phyloP scores from a whole-genome alignment of 768 basidiomycete species.

The Russula olivacea region DNA sequence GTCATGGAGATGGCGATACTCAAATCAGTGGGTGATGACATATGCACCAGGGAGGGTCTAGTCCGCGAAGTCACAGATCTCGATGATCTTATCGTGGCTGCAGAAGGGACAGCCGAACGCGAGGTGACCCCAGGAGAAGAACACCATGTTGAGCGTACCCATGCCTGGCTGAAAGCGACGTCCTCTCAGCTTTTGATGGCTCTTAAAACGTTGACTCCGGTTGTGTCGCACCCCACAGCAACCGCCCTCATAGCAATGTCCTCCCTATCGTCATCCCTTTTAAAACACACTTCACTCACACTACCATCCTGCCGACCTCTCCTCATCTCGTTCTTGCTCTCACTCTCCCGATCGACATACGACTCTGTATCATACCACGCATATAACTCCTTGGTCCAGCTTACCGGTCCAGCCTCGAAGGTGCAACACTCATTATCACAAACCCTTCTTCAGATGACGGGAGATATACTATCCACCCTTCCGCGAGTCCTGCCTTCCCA shows the following conservation, averaged over 20 bases:
- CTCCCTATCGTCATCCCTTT: conserved; percentile 47
- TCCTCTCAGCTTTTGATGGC: conserved; percentile 80
- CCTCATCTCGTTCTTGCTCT: conserved; percentile 66
- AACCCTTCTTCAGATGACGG: conserved; percentile 55
- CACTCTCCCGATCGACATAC: conserved; percentile 57
- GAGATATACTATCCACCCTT: conserved; percentile 59
- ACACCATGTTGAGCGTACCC: conserved; percentile 29
- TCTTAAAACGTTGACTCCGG: conserved; percentile 64
- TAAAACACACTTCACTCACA: conserved; percentile 52
- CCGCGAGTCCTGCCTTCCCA: conserved; percentile 66
- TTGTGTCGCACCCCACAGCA: conserved; percentile 67
- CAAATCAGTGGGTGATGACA: conserved; percentile 57
- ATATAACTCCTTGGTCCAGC: conserved; percentile 39
- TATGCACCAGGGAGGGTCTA: conserved; percentile 58
- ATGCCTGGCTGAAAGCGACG: conserved; percentile 77
- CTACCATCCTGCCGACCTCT: conserved; percentile 64
- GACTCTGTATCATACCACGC: conserved; percentile 48
- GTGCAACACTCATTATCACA: conserved; percentile 45
- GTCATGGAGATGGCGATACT: conserved; percentile 53
- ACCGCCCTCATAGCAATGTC: conserved; percentile 55
- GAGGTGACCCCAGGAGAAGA: conserved; percentile 1
- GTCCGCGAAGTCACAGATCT: conserved; percentile 50
- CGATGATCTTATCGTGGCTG: conserved; percentile 51
- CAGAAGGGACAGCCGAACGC: conserved; percentile 3
- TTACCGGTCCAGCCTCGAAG: conserved; percentile 41